Percentiles rank a stretch among this genome's conserved stretches.
Evolutionary conservation across 495 filamentous ascomycete genomes (phyloP).

Genomic region (Pseudevernia furfuracea): DNA sequence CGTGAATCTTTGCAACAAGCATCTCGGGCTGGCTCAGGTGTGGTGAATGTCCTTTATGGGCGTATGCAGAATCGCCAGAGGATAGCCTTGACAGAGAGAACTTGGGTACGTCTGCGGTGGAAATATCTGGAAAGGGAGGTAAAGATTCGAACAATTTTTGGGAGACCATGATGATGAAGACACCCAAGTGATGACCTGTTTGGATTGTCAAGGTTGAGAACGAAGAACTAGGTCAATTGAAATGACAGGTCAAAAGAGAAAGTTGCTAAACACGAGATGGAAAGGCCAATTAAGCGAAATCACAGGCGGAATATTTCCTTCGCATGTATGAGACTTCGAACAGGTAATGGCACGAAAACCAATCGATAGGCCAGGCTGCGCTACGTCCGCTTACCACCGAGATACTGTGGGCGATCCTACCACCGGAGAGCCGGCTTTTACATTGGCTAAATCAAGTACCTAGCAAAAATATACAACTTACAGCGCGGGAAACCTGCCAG

Average conservation of each 20-base stretch:
- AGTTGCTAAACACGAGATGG: too few relatives aligned
- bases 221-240: background rate
- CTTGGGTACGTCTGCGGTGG: background rate
- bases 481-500: background rate
- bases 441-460: background rate
- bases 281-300: too few relatives aligned
- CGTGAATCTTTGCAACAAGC: too few relatives aligned
- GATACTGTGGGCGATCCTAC: background rate
- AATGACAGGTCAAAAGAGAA: background rate
- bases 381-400: background rate
- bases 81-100: constrained; percentile 42
- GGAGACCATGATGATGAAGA: background rate
- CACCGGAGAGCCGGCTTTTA: too few relatives aligned
- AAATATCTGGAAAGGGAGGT: background rate
- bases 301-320: background rate
- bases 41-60: constrained; percentile 36
- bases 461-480: background rate
- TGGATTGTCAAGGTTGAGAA: background rate
- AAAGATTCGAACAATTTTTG: background rate
- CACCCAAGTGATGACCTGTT: background rate
- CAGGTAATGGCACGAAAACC: too few relatives aligned
- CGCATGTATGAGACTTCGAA: background rate
- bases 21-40: too few relatives aligned
- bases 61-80: constrained; percentile 36
- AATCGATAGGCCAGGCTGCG: too few relatives aligned